phyloP scores from a whole-genome alignment of 768 basidiomycete species.

The Lentinula boryana region DNA sequence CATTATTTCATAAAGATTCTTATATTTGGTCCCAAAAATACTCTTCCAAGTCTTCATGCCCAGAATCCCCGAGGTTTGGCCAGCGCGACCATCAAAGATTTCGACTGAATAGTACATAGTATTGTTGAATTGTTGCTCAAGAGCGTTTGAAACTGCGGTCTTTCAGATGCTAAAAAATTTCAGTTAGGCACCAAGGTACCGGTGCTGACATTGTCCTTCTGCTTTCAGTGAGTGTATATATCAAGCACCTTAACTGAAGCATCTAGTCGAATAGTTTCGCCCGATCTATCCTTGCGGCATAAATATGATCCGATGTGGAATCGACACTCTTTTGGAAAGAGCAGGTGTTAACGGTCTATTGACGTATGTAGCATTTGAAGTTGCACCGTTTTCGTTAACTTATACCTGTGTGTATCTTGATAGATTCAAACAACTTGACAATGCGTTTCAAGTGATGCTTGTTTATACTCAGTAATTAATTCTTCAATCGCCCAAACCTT shows the following conservation, averaged over 20 bases:
- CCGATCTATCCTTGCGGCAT: background rate
- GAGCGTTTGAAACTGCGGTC: background rate
- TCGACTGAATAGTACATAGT: background rate
- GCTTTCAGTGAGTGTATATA: background rate
- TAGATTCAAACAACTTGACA: background rate
- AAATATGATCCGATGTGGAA: background rate
- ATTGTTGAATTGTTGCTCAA: background rate
- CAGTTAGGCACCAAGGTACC: background rate
- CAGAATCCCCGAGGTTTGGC: background rate
- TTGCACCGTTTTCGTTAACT: background rate
- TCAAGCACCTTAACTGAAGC: background rate
- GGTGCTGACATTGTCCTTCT: background rate
- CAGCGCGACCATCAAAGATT: constrained; percentile 5
- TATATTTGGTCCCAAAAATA: background rate
- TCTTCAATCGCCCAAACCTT: background rate
- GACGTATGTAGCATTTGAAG: background rate
- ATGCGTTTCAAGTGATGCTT: constrained; percentile 1
- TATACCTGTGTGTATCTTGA: background rate
- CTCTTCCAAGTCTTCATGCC: background rate
- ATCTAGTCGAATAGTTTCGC: background rate
- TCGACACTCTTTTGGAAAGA: background rate
- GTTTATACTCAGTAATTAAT: background rate
- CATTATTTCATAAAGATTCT: background rate
- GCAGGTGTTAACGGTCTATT: background rate
- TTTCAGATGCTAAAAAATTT: background rate